phyloP scores from a whole-genome alignment of 805 yeast species.

The Cyberlindnera samutprakarnensis region DNA sequence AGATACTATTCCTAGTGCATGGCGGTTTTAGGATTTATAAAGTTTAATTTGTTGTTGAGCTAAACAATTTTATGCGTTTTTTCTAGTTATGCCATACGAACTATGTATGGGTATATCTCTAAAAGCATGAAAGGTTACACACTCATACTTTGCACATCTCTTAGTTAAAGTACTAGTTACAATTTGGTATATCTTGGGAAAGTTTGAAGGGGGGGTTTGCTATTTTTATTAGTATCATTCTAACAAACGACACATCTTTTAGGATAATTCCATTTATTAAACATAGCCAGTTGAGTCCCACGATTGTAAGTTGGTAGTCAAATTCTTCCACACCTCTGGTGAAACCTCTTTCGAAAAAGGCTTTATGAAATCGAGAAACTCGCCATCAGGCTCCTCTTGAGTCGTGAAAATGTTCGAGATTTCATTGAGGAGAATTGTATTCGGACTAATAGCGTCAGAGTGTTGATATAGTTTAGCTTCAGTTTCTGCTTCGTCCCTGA shows the following conservation, averaged over 20 bases:
- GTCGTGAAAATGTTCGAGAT: slow-evolving; percentile 16
- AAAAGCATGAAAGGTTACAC: too few relatives aligned
- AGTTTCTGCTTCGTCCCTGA: slow-evolving; percentile 6
- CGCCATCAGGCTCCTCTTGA: slow-evolving; percentile 4
- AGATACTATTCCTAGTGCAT: too few relatives aligned
- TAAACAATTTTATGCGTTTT: too few relatives aligned
- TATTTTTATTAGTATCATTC: not conserved
- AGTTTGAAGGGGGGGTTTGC: too few relatives aligned
- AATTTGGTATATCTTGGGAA: not conserved
- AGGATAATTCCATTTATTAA: not conserved
- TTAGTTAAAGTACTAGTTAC: not conserved
- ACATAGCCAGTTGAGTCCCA: slow-evolving; percentile 18
- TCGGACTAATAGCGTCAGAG: slow-evolving; percentile 10
- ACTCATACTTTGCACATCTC: too few relatives aligned
- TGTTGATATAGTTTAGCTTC: not conserved
- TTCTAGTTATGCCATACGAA: too few relatives aligned
- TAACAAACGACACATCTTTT: not conserved
- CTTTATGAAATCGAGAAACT: slow-evolving; percentile 10
- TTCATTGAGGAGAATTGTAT: slow-evolving; percentile 13
- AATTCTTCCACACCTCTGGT: slow-evolving; percentile 17
- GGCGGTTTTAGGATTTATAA: too few relatives aligned
- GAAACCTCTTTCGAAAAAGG: slow-evolving; percentile 14
- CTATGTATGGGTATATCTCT: too few relatives aligned
- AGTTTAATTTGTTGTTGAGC: too few relatives aligned
- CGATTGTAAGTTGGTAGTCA: slow-evolving; percentile 14